A percentile compares a stretch with the other conserved stretches of the same genome.
phyloP scores from a whole-genome alignment of 2,329 filamentous ascomycete genomes.

The Penicillium thymicola region DNA sequence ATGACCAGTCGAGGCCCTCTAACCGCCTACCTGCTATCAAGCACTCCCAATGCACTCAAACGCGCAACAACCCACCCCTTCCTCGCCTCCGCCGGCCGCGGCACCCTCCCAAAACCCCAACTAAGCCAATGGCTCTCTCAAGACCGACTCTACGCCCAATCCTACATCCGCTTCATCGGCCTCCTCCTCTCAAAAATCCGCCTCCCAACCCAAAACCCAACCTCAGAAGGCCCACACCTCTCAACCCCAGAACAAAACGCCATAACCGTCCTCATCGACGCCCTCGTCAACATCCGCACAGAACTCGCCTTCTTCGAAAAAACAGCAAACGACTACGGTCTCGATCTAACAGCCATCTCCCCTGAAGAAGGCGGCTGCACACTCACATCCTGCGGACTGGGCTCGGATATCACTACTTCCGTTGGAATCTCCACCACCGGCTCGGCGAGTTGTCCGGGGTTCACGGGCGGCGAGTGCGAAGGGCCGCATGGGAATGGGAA shows the following conservation, averaged over 20 bases:
- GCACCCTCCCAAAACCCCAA: constrained; percentile 54
- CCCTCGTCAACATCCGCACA: constrained; percentile 63
- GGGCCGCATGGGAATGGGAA: not conserved
- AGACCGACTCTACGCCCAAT: constrained; percentile 68
- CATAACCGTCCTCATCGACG: constrained; percentile 61
- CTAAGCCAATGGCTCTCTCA: constrained; percentile 68
- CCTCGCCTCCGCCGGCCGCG: constrained; percentile 62
- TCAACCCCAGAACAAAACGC: constrained; percentile 52
- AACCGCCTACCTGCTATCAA: constrained; percentile 56
- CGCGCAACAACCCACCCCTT: constrained; percentile 65
- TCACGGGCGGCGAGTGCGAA: constrained; percentile 27
- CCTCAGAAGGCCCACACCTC: constrained; percentile 21
- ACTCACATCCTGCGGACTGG: constrained; percentile 4
- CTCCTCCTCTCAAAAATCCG: constrained; percentile 61
- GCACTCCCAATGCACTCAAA: constrained; percentile 47
- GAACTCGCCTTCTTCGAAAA: constrained; percentile 67
- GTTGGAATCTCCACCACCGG: constrained; percentile 17
- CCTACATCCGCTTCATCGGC: constrained; percentile 66
- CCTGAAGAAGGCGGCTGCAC: constrained; percentile 34
- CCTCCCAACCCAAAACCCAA: constrained; percentile 43
- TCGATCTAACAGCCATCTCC: constrained; percentile 49
- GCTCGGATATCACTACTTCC: constrained; percentile 14
- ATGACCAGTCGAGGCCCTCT: constrained; percentile 42
- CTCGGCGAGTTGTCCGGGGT: constrained; percentile 18
- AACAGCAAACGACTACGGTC: constrained; percentile 58